phyloP scores from a whole-genome alignment of 768 basidiomycete species.

The Clathrus columnatus region DNA sequence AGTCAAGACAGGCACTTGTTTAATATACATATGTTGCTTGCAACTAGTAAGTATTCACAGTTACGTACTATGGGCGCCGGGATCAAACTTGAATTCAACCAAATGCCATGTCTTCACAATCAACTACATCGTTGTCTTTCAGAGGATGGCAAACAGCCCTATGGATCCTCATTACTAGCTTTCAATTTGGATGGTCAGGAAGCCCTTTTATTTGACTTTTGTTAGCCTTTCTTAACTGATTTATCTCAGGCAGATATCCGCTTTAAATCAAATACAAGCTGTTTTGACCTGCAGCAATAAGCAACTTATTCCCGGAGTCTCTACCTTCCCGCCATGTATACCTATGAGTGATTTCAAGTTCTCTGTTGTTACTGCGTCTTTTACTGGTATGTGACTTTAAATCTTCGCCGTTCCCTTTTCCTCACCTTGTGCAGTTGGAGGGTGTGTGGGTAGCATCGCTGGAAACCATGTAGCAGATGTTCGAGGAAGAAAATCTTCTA shows the following conservation, averaged over 20 bases:
- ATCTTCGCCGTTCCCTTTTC: not conserved
- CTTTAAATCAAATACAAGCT: slow-evolving; percentile 80
- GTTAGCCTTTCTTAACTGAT: slow-evolving; percentile 19
- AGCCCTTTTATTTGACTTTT: not conserved
- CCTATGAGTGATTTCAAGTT: slow-evolving; percentile 70
- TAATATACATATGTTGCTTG: no score
- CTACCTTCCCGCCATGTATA: slow-evolving; percentile 63
- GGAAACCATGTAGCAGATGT: slow-evolving; percentile 64
- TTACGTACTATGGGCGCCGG: no score
- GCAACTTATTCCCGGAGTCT: slow-evolving; percentile 14
- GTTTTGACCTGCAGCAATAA: slow-evolving; percentile 57
- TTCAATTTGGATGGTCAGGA: slow-evolving; percentile 11
- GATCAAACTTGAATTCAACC: no score
- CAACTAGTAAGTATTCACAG: no score
- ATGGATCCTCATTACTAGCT: slow-evolving; percentile 8
- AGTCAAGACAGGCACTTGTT: no score
- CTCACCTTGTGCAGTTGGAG: slow-evolving; percentile 43
- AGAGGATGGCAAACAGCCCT: slow-evolving; percentile 7
- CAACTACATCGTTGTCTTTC: slow-evolving; percentile 3
- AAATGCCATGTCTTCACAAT: slow-evolving; percentile 1
- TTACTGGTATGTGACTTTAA: slow-evolving; percentile 37
- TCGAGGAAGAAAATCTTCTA: slow-evolving; percentile 62
- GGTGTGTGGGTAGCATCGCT: slow-evolving; percentile 64
- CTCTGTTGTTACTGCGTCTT: slow-evolving; percentile 75
- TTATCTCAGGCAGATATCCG: slow-evolving; percentile 92